A percentile compares a stretch with the other conserved stretches of the same genome.
Evolutionary conservation across 805 yeast genomes (phyloP).

Genomic region (Wilhelminamyces savonicus): DNA sequence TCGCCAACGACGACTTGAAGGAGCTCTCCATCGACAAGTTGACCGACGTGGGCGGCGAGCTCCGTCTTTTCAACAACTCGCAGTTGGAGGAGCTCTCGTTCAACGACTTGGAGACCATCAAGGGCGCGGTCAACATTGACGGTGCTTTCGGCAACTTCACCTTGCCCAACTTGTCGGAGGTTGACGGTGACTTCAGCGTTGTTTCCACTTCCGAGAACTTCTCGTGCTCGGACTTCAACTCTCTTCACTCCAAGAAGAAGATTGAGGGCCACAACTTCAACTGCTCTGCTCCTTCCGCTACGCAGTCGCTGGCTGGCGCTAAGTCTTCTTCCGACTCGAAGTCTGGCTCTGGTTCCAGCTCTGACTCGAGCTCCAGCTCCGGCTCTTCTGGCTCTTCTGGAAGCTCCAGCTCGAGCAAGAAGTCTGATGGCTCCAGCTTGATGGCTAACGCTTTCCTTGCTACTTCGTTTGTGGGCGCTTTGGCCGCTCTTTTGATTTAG

Average conservation of each 20-base stretch:
- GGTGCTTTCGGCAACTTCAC: constrained; percentile 36
- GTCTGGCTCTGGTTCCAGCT: constrained; percentile 8
- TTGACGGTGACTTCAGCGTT: constrained; percentile 37
- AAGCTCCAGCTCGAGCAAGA: constrained; percentile 9
- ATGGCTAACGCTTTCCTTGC: neutral
- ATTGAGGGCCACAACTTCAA: constrained; percentile 40
- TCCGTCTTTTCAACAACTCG: constrained; percentile 36
- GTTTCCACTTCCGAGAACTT: constrained; percentile 30
- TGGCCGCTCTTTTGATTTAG: neutral
- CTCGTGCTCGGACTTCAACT: constrained; percentile 29
- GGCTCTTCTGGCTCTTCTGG: constrained; percentile 13
- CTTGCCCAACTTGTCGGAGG: constrained; percentile 28
- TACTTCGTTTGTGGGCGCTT: neutral
- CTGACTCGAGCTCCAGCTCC: constrained; percentile 12
- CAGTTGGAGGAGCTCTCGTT: constrained; percentile 28
- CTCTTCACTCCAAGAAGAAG: constrained; percentile 22
- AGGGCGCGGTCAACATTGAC: constrained; percentile 34
- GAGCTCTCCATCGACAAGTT: constrained; percentile 22
- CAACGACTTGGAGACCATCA: constrained; percentile 22
- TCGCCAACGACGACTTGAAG: constrained; percentile 37
- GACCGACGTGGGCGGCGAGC: constrained; percentile 34
- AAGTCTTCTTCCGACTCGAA: constrained; percentile 6
- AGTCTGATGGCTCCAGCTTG: constrained; percentile 6
- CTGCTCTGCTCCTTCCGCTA: constrained; percentile 29
- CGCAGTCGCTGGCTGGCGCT: constrained; percentile 10